Conservation (phyloP, 352 stramenopile species). For the Phytopythium helicoides region DNA sequence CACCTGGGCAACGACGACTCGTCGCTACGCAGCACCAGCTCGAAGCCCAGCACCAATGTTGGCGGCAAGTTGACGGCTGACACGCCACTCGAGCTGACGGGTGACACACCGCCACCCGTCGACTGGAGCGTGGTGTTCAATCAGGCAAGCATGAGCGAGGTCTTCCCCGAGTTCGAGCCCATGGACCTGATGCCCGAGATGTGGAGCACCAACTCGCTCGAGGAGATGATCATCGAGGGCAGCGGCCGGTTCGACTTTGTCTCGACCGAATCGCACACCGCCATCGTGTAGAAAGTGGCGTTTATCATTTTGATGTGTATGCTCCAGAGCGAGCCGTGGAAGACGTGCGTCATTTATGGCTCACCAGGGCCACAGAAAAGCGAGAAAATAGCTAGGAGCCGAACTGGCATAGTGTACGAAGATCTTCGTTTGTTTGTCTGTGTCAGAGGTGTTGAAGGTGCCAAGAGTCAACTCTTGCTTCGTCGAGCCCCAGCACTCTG, state of each 20-base stretch:
- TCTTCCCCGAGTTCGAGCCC: conserved; percentile 48
- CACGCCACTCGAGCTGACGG: not conserved
- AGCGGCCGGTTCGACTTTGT: conserved; percentile 37
- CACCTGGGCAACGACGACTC: conserved; percentile 10
- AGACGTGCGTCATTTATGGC: too few relatives aligned
- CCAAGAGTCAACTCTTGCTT: too few relatives aligned
- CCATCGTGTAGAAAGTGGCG: conserved; percentile 2
- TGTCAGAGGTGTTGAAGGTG: too few relatives aligned
- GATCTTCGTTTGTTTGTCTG: too few relatives aligned
- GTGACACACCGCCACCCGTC: conserved; percentile 3
- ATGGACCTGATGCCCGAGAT: conserved; percentile 29
- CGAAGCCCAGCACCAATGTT: not conserved
- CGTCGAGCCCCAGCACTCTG: too few relatives aligned
- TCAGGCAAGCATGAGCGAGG: conserved; percentile 31
- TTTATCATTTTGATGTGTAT: too few relatives aligned
- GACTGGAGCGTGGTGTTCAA: conserved; percentile 18
- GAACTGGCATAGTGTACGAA: too few relatives aligned
- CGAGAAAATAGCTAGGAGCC: too few relatives aligned
- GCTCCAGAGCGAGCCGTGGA: too few relatives aligned
- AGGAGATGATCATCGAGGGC: conserved; percentile 21
- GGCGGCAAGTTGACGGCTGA: not conserved
- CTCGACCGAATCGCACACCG: conserved; percentile 10
- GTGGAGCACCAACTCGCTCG: conserved; percentile 56
- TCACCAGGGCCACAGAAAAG: too few relatives aligned
- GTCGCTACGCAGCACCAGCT: conserved; percentile 9